These are phyloP conservation scores for Tuber magnatum DNA, from an alignment of 495 filamentous ascomycete species.

Conservation along the genomic window DNA sequence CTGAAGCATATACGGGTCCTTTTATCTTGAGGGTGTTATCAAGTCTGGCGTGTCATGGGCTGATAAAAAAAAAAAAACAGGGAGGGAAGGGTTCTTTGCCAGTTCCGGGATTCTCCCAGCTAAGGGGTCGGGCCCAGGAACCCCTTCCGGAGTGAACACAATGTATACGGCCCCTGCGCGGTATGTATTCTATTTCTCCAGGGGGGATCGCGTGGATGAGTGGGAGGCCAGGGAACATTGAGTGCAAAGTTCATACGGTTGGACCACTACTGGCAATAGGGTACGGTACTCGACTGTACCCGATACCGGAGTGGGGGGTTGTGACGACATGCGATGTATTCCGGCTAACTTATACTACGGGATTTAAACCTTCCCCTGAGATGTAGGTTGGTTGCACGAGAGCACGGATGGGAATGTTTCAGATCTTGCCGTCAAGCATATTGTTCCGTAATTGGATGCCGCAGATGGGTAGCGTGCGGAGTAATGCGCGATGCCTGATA, in stretches of 20 bases:
- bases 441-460: neutral
- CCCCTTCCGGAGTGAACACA: neutral
- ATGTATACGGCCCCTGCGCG: neutral
- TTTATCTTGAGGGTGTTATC: neutral
- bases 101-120: neutral
- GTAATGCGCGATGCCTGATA: neutral
- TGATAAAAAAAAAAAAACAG: neutral
- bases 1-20: neutral
- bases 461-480: neutral
- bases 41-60: neutral
- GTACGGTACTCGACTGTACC: neutral
- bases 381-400: neutral
- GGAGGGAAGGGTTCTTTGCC: neutral
- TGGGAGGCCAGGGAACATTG: neutral
- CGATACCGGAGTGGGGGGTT: neutral
- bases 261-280: neutral
- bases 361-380: neutral
- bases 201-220: neutral
- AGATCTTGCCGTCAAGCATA: neutral
- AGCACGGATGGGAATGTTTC: neutral
- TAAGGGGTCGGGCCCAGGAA: neutral
- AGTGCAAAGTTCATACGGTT: neutral
- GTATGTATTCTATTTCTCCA: neutral
- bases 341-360: neutral
- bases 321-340: neutral